These are phyloP conservation scores for Candolleomyces eurysporus DNA, from an alignment of 768 basidiomycete genomes.

Conservation along the genomic window DNA sequence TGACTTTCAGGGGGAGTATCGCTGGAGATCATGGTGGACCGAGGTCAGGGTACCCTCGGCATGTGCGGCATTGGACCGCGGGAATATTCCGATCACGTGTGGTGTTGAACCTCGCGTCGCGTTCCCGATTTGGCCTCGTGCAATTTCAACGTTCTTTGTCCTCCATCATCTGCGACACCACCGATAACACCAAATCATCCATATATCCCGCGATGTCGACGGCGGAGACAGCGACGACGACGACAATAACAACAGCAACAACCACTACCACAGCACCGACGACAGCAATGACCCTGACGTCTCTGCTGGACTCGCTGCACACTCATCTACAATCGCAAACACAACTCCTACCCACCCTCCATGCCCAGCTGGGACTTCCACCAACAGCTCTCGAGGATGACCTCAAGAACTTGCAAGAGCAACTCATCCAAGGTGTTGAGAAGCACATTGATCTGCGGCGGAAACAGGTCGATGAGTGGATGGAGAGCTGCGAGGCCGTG, in stretches of 20 bases:
- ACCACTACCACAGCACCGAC: constrained; percentile 19
- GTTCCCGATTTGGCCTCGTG: not conserved
- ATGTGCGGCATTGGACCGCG: not conserved
- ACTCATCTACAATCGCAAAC: constrained; percentile 79
- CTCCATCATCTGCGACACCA: not conserved
- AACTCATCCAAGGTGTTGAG: constrained; percentile 75
- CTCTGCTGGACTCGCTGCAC: constrained; percentile 74
- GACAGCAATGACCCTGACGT: constrained; percentile 45
- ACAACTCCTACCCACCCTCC: constrained; percentile 76
- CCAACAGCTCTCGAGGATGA: constrained; percentile 80
- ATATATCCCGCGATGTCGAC: not conserved
- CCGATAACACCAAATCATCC: not conserved
- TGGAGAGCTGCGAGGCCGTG: constrained; percentile 55
- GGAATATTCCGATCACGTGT: not conserved
- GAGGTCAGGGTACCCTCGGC: not conserved
- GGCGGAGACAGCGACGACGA: not conserved
- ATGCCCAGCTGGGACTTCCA: constrained; percentile 82
- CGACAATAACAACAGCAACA: not conserved
- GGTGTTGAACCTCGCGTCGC: not conserved
- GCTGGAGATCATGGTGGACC: too few relatives aligned
- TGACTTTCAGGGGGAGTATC: too few relatives aligned
- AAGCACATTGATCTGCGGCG: constrained; percentile 64
- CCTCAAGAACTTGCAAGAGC: constrained; percentile 66
- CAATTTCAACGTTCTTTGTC: not conserved
- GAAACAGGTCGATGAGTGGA: constrained; percentile 78